phyloP scores from a whole-genome alignment of 768 basidiomycete genomes.

The Filobasidium floriforme region DNA sequence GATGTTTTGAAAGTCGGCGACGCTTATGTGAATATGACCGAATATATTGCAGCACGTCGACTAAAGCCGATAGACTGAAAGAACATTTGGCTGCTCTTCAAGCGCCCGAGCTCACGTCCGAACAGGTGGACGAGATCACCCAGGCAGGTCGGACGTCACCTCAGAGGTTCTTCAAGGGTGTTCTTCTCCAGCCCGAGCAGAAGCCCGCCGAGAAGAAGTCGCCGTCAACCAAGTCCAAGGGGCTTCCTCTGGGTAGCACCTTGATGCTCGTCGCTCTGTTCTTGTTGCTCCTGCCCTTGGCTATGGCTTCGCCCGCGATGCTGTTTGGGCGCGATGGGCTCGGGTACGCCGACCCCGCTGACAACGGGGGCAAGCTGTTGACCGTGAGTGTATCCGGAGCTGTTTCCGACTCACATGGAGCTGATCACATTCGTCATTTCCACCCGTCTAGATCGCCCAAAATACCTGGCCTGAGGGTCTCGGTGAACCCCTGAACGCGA shows the following conservation, averaged over 20 bases:
- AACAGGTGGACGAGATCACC: constrained; percentile 16
- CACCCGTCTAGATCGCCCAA: constrained; percentile 4
- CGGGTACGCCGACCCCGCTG: neutral
- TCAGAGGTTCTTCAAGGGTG: neutral
- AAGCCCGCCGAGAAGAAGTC: neutral
- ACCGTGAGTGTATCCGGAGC: neutral
- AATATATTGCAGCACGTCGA: constrained; percentile 13
- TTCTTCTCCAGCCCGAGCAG: neutral
- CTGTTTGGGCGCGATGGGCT: neutral
- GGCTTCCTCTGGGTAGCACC: neutral
- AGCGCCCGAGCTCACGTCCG: constrained; percentile 7
- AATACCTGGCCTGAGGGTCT: constrained; percentile 43
- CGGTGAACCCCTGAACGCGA: constrained; percentile 78
- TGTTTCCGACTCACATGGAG: neutral
- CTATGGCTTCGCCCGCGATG: neutral
- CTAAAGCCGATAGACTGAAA: constrained; percentile 10
- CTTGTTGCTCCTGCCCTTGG: neutral
- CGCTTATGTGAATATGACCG: neutral
- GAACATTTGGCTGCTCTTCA: constrained; percentile 11
- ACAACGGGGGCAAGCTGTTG: neutral
- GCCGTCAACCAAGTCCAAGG: neutral
- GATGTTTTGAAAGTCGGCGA: neutral
- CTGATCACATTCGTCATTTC: neutral
- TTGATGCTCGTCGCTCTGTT: neutral
- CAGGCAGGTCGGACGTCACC: neutral